phyloP scores from a whole-genome alignment of 75 land plant genomes.

The Adiantum capillusveneris region DNA sequence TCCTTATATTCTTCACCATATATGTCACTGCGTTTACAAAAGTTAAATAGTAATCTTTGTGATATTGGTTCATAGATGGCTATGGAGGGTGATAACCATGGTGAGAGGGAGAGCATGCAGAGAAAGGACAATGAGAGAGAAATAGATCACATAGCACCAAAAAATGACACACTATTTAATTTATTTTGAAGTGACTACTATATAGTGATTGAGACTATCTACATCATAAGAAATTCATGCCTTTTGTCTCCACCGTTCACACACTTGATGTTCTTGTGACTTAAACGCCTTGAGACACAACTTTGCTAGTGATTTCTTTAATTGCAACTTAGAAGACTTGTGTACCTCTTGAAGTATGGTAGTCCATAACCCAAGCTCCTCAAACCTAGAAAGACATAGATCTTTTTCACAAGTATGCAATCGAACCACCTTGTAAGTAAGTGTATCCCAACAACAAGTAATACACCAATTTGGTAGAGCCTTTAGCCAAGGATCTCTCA shows the following conservation, averaged over 20 bases:
- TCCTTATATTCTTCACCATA: too few relatives aligned
- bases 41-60: too few relatives aligned
- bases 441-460: constrained; percentile 11
- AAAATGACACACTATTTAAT: too few relatives aligned
- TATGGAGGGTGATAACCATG: too few relatives aligned
- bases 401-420: constrained; percentile 15
- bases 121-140: too few relatives aligned
- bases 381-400: constrained; percentile 19
- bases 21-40: too few relatives aligned
- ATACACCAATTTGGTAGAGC: constrained; percentile 14
- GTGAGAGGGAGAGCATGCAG: too few relatives aligned
- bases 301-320: constrained; percentile 3
- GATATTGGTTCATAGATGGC: too few relatives aligned
- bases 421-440: constrained; percentile 8
- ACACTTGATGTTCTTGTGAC: background rate
- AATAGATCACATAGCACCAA: too few relatives aligned
- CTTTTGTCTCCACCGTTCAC: background rate
- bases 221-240: constrained; percentile 27
- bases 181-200: too few relatives aligned
- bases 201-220: too few relatives aligned
- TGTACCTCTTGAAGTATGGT: constrained; percentile 18
- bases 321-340: background rate
- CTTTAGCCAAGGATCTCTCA: constrained; percentile 8
- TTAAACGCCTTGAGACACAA: too few relatives aligned
- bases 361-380: constrained; percentile 23